These are phyloP conservation scores for Dissophora globulifera DNA, from an alignment of 192 early-diverging fungal genomes.

Conservation along the genomic window DNA sequence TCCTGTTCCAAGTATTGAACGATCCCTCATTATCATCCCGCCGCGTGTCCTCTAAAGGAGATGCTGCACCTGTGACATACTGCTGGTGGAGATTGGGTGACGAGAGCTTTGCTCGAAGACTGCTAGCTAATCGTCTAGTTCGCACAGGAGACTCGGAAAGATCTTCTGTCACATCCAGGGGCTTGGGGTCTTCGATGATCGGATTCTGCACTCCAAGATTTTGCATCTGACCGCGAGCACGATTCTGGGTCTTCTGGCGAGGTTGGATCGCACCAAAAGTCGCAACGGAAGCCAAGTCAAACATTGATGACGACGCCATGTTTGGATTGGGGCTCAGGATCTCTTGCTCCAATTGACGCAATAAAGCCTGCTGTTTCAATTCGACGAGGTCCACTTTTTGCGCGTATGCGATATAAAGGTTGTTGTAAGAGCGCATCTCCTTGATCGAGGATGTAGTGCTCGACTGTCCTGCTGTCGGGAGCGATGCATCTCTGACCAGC, in stretches of 20 bases:
- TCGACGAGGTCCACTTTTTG: slow-evolving; percentile 43
- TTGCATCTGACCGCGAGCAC: not conserved
- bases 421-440: slow-evolving; percentile 46
- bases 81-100: slow-evolving; percentile 11
- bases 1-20: not conserved
- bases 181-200: no score
- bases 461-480: not conserved
- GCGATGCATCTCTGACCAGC: slow-evolving; percentile 23
- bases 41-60: not conserved
- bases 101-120: slow-evolving; percentile 5
- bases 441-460: slow-evolving; percentile 14
- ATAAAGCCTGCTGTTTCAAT: slow-evolving; percentile 22
- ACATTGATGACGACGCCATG: slow-evolving; percentile 10
- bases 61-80: not conserved
- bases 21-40: not conserved
- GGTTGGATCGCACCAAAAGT: slow-evolving; percentile 7
- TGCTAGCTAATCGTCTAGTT: not conserved
- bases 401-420: slow-evolving; percentile 39
- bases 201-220: not conserved
- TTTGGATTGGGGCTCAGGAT: slow-evolving; percentile 32
- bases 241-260: not conserved
- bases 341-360: slow-evolving; percentile 32
- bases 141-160: not conserved
- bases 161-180: no score
- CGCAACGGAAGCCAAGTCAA: not conserved